Conservation (phyloP, 768 basidiomycete species). For the Rickenella mellea region DNA sequence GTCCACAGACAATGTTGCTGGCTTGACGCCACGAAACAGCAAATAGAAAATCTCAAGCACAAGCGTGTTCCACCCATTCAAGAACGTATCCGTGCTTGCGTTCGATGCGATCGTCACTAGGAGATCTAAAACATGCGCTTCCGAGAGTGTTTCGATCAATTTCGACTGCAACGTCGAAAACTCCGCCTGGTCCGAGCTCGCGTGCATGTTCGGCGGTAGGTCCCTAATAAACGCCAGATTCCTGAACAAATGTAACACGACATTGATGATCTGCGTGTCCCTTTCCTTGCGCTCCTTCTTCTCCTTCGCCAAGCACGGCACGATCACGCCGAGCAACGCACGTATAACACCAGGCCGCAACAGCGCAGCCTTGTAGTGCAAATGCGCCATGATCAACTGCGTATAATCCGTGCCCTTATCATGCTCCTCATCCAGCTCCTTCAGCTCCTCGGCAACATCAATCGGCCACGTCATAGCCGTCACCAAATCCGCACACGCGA, state of each 20-base stretch:
- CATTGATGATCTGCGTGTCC: conserved; percentile 80
- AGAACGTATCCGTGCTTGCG: conserved; percentile 62
- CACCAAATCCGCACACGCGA: conserved; percentile 81
- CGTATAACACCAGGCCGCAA: conserved; percentile 60
- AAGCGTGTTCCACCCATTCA: conserved; percentile 81
- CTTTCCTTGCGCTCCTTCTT: conserved; percentile 61
- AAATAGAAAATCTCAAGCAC: conserved; percentile 91
- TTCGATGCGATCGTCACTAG: conserved; percentile 83
- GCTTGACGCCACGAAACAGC: conserved; percentile 72
- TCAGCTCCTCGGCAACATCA: conserved; percentile 87
- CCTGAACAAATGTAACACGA: conserved; percentile 81
- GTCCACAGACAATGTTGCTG: conserved; percentile 45
- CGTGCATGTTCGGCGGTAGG: conserved; percentile 56
- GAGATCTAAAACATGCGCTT: conserved; percentile 66
- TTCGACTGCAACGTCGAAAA: conserved; percentile 70
- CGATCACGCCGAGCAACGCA: conserved; percentile 62
- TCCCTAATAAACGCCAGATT: conserved; percentile 96
- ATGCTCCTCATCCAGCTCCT: conserved; percentile 78
- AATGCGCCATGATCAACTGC: conserved; percentile 67
- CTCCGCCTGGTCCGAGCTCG: conserved; percentile 73
- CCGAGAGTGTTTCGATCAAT: conserved; percentile 60
- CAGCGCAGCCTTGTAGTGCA: conserved; percentile 81
- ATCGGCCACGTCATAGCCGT: conserved; percentile 99
- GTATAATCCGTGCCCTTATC: conserved; percentile 86
- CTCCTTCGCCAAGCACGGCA: conserved; percentile 70